These are phyloP conservation scores for Isatis tinctoria DNA, from an alignment of 345 rosid species.

Conservation along the genomic window DNA sequence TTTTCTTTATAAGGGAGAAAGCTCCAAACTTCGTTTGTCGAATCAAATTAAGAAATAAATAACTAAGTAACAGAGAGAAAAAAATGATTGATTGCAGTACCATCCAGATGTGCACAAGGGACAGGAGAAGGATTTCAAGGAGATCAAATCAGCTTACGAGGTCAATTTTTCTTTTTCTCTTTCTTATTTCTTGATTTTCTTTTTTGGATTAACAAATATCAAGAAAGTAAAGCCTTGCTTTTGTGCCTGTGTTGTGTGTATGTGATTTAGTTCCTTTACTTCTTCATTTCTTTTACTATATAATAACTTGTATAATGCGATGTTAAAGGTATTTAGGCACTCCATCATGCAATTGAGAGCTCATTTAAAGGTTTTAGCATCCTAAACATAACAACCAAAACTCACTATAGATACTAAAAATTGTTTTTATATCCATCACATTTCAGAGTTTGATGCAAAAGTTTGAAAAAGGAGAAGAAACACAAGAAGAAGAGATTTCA, in stretches of 20 bases:
- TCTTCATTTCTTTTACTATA: neutral
- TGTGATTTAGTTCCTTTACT: neutral
- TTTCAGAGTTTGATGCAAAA: constrained; percentile 29
- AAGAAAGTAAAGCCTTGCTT: neutral
- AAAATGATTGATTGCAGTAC: constrained; percentile 10
- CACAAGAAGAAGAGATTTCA: neutral
- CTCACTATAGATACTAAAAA: neutral
- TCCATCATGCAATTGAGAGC: neutral
- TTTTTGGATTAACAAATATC: neutral
- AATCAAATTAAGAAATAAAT: neutral
- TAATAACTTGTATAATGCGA: neutral
- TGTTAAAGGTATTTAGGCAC: neutral
- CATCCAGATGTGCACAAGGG: constrained; percentile 39
- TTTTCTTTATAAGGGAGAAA: neutral
- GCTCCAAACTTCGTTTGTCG: neutral
- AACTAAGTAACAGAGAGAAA: neutral
- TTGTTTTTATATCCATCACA: neutral
- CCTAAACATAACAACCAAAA: neutral
- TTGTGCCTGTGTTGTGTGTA: neutral
- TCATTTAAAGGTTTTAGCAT: neutral
- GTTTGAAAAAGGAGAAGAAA: constrained; percentile 21
- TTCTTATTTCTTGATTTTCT: neutral
- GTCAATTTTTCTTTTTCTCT: neutral
- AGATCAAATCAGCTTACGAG: constrained; percentile 38
- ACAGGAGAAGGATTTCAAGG: constrained; percentile 26